Evolutionary conservation across 2,329 filamentous ascomycete species (phyloP), one percentile per base, ranked within the genome.

Genomic region (Hypoxylon sp.): DNA sequence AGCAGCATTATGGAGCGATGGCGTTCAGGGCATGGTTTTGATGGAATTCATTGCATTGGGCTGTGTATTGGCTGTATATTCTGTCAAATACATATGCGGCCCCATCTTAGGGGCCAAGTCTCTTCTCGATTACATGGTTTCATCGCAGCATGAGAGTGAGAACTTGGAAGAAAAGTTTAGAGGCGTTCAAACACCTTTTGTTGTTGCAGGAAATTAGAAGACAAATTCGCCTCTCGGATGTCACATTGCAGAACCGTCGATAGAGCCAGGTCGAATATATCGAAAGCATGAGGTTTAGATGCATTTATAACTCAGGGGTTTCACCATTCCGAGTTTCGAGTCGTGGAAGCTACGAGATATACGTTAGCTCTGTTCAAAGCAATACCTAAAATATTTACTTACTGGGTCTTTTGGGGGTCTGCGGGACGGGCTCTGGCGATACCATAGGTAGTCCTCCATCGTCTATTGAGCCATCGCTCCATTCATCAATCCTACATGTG

Each of bases 391-490:
- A 42, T 37, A 8, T 19, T 17, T 26, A 57, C 71, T 65, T 66
- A 70, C 71, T 8, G 11, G 35, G 10, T 17, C 13, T 26, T 26
- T 17, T 10, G 51, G 33, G 11, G 22, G 39, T 5, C 19, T 58
- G 24, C 44, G n/a, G 33, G 26, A 44, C 42, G 22, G 46, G 66
- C n/a, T 68, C 68, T 14, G 22, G 0, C 19, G 76, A 75, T 60
- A 65, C 69, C 37, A 63, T 52, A 8, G 72, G 67, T 9, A 31
- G 13, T 11, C 76, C 76, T 35, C 77, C 77, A 37, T 79, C 77
- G 51, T 78, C 76, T 29, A 68, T 63, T 17, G 76, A 72, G 14
- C 77, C 77, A 33, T 79, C 77, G n/a, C 73, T 76, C 77, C 76
- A 79, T 35, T 78, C 77, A n/a, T 69, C 67, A 2, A 59, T 55